Evolutionary conservation across 345 rosid species (phyloP).

Genomic region (Anacardium occidentale): DNA sequence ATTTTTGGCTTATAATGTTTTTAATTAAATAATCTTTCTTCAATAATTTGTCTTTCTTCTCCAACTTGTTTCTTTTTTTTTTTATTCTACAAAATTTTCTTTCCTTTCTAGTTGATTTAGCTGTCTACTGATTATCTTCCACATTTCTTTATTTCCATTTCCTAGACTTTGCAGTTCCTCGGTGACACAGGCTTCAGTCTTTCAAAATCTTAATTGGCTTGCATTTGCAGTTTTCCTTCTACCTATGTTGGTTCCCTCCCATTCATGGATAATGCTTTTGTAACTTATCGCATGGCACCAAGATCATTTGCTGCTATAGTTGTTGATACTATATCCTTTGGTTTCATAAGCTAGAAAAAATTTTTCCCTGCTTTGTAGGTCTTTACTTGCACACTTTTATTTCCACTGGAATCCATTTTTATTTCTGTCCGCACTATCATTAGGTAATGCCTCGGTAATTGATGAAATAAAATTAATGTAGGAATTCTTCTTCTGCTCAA

Average conservation of each 20-base stretch:
- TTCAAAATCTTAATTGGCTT: conserved; percentile 21
- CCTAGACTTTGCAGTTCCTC: conserved; percentile 75
- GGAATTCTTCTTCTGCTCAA: neutral
- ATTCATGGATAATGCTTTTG: conserved; percentile 13
- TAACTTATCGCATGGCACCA: neutral
- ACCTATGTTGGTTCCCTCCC: conserved; percentile 1
- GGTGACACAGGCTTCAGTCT: conserved; percentile 47
- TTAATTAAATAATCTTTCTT: neutral
- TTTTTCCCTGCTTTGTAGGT: neutral
- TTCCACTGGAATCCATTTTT: neutral
- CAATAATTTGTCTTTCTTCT: conserved; percentile 4
- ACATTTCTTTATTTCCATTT: conserved; percentile 30
- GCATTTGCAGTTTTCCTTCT: conserved; percentile 21
- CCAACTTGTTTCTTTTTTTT: conserved; percentile 15
- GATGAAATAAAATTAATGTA: neutral
- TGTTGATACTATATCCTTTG: neutral
- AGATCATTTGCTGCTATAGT: conserved; percentile 5
- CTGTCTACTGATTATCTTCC: conserved; percentile 35
- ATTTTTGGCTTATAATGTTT: neutral
- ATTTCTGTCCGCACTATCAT: neutral
- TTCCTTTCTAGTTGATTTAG: neutral
- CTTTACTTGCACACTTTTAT: neutral
- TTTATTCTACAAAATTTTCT: conserved; percentile 2
- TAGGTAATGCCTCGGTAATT: neutral
- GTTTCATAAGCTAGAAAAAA: neutral